Evolutionary conservation across 2,329 filamentous ascomycete species (phyloP).

Genomic region (Diaporthe sp.): DNA sequence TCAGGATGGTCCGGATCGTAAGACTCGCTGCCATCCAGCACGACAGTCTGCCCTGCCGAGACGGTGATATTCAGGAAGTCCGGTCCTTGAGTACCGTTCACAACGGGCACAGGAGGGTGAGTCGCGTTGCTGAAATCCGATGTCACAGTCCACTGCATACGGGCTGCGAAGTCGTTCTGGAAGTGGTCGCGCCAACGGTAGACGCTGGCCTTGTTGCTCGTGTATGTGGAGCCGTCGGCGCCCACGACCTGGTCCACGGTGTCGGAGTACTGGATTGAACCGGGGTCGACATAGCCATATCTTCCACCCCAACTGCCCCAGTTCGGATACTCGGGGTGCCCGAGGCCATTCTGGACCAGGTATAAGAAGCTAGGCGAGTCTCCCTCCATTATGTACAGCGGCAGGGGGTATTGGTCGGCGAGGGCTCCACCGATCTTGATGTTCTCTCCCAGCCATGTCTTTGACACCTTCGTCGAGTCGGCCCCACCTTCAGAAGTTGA

Average conservation of each 20-base stretch:
- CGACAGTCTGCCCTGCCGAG: background rate
- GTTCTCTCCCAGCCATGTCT: background rate
- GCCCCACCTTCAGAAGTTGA: background rate
- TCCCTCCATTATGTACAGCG: background rate
- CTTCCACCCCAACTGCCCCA: constrained; percentile 1
- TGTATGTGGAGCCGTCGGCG: background rate
- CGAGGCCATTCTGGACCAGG: background rate
- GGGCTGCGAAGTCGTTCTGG: constrained; percentile 50
- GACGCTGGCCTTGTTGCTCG: constrained; percentile 43
- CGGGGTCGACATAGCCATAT: background rate
- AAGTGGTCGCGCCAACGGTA: constrained; percentile 50
- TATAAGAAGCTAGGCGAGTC: background rate
- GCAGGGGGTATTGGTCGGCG: constrained; percentile 40
- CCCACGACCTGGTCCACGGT: background rate
- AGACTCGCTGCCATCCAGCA: background rate
- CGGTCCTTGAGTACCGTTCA: background rate
- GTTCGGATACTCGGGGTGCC: background rate
- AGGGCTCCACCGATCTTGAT: background rate
- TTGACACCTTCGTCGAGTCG: background rate
- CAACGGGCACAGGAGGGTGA: constrained; percentile 26
- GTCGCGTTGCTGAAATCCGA: constrained; percentile 38
- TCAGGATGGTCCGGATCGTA: background rate
- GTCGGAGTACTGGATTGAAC: background rate
- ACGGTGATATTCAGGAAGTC: background rate
- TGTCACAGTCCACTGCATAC: constrained; percentile 48